phyloP scores from a whole-genome alignment of 2,329 filamentous ascomycete genomes.

The Diaporthe vexans region DNA sequence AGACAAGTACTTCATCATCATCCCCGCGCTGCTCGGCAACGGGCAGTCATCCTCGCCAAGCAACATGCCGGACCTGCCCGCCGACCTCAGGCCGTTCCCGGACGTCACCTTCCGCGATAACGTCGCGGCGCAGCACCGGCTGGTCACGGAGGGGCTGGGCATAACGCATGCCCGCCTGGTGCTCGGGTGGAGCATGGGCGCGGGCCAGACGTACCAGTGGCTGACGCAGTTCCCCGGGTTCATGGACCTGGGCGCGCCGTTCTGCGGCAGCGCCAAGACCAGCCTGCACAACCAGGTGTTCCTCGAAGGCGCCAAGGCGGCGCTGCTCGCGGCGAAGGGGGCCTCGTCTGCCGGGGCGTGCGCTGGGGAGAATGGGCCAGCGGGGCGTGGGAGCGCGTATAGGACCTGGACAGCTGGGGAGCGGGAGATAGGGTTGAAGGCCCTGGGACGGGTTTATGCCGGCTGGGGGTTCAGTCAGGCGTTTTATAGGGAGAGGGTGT shows the following conservation, averaged over 20 bases:
- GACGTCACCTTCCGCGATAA: constrained; percentile 63
- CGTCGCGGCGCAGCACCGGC: constrained; percentile 62
- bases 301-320: constrained; percentile 66
- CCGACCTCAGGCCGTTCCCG: constrained; percentile 56
- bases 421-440: constrained; percentile 67
- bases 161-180: constrained; percentile 60
- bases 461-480: constrained; percentile 86
- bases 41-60: constrained; percentile 68
- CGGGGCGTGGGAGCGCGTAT: constrained; percentile 2
- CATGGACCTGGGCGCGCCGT: constrained; percentile 59
- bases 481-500: constrained; percentile 81
- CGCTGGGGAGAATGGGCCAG: constrained; percentile 20
- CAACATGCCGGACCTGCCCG: constrained; percentile 53
- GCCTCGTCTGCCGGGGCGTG: constrained; percentile 46
- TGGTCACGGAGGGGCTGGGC: constrained; percentile 56
- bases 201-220: constrained; percentile 67
- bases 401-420: constrained; percentile 45
- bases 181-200: constrained; percentile 71
- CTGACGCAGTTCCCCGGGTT: constrained; percentile 63
- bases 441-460: constrained; percentile 81
- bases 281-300: constrained; percentile 68
- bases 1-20: constrained; percentile 62
- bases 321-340: constrained; percentile 54
- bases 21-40: constrained; percentile 66
- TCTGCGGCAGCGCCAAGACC: constrained; percentile 65